A percentile compares a stretch with the other conserved stretches of the same genome.
Evolutionary conservation across 352 stramenopile species (phyloP).

Genomic region (Phytopythium ostracodes): DNA sequence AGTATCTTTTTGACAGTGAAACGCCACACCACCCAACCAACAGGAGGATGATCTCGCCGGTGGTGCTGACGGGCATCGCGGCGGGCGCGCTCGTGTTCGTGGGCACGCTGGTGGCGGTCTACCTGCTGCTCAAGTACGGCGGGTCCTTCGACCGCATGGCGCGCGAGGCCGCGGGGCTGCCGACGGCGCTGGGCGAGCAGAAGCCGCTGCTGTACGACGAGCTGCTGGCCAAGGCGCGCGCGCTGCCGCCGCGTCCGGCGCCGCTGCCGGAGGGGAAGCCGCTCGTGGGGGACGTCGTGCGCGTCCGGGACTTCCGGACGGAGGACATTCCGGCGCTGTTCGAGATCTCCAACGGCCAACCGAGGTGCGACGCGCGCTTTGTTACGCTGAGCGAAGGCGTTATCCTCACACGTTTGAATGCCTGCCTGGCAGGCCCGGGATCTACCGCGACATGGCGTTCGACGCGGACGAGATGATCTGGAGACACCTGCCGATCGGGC

Average conservation of each 20-base stretch:
- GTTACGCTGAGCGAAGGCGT: not conserved
- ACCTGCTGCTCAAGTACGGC: conserved; percentile 74
- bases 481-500: conserved; percentile 60
- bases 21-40: too few relatives aligned
- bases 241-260: conserved; percentile 27
- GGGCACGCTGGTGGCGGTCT: conserved; percentile 76
- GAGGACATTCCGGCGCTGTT: conserved; percentile 32
- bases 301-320: conserved; percentile 39
- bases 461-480: conserved; percentile 81
- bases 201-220: conserved; percentile 88
- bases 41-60: conserved; percentile 45
- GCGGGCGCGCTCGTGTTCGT: conserved; percentile 82
- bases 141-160: conserved; percentile 88
- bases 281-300: conserved; percentile 37
- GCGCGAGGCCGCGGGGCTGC: conserved; percentile 70
- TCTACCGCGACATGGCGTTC: conserved; percentile 58
- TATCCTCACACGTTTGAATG: not conserved
- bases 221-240: conserved; percentile 54
- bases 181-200: conserved; percentile 41
- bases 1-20: too few relatives aligned
- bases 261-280: conserved; percentile 17
- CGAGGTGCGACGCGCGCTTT: conserved; percentile 4
- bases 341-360: conserved; percentile 43
- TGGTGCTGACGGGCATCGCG: conserved; percentile 72
- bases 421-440: conserved; percentile 32